Evolutionary conservation across 345 rosid species (phyloP).

Genomic region (Melaleuca alternifolia): DNA sequence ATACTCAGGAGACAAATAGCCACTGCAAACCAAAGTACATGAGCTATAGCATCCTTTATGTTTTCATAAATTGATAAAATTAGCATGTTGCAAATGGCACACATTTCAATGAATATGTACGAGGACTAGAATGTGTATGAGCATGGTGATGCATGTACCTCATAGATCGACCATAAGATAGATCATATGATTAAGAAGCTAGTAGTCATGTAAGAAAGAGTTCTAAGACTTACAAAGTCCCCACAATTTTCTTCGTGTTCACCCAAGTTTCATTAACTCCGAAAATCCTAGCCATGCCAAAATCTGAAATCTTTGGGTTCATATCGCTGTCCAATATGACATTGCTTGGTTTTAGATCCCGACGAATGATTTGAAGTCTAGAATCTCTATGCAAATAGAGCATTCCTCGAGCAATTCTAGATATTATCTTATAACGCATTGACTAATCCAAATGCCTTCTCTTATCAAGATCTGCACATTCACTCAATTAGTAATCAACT

Average conservation of each 20-base stretch:
- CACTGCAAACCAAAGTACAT: too few species aligned
- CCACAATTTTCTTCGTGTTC: conserved; percentile 3
- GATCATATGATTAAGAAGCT: too few species aligned
- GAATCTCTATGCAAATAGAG: conserved; percentile 17
- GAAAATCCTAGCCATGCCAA: conserved; percentile 14
- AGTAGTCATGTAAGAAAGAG: too few species aligned
- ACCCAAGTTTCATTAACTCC: conserved; percentile 3
- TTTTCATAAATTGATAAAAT: not conserved
- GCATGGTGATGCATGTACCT: too few species aligned
- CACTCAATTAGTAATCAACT: too few species aligned
- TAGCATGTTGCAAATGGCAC: not conserved
- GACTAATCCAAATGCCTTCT: conserved; percentile 1
- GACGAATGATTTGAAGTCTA: conserved; percentile 9
- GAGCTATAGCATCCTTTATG: not conserved
- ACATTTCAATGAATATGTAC: too few species aligned
- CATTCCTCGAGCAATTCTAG: conserved; percentile 12
- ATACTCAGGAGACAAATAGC: too few species aligned
- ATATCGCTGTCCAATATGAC: conserved; percentile 8
- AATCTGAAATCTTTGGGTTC: conserved; percentile 23
- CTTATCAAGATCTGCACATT: too few species aligned
- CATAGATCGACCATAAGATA: too few species aligned
- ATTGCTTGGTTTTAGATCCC: conserved; percentile 19
- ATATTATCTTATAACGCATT: conserved; percentile 6
- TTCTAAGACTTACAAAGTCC: conserved; percentile 12
- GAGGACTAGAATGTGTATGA: too few species aligned